phyloP scores from a whole-genome alignment of 2,329 filamentous ascomycete species.

The Colletotrichum siamense region DNA sequence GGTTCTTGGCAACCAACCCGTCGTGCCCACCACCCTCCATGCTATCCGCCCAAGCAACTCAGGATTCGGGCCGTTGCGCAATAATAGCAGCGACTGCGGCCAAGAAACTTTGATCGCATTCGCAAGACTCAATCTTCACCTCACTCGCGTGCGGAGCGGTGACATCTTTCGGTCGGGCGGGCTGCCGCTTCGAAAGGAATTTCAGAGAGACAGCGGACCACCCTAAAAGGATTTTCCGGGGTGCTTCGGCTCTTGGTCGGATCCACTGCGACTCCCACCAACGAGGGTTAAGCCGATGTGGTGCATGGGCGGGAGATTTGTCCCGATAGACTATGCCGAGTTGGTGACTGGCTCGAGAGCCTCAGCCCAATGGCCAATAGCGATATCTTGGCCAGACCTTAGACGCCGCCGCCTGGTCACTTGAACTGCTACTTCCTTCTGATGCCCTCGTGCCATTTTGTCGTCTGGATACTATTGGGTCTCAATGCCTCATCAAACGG shows the following conservation, averaged over 20 bases:
- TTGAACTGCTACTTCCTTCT: not conserved
- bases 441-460: not conserved
- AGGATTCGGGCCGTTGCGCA: not conserved
- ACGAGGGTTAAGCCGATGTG: not conserved
- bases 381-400: not conserved
- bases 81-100: not conserved
- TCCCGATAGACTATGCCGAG: constrained; percentile 11
- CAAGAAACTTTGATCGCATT: not conserved
- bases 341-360: not conserved
- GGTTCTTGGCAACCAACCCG: not conserved
- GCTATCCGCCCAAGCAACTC: not conserved
- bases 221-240: constrained; percentile 12
- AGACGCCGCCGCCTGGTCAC: not conserved
- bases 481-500: not conserved
- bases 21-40: not conserved
- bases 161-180: not conserved
- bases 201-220: not conserved
- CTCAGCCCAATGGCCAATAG: not conserved
- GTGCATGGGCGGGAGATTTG: constrained; percentile 11
- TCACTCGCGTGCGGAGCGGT: not conserved
- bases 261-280: not conserved
- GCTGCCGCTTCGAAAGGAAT: not conserved
- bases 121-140: not conserved
- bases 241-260: constrained; percentile 4
- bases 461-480: not conserved